A percentile compares a stretch with the other conserved stretches of the same genome.
Evolutionary conservation across 139 green algal species (phyloP).

Genomic region (Micromonas pusilla): DNA sequence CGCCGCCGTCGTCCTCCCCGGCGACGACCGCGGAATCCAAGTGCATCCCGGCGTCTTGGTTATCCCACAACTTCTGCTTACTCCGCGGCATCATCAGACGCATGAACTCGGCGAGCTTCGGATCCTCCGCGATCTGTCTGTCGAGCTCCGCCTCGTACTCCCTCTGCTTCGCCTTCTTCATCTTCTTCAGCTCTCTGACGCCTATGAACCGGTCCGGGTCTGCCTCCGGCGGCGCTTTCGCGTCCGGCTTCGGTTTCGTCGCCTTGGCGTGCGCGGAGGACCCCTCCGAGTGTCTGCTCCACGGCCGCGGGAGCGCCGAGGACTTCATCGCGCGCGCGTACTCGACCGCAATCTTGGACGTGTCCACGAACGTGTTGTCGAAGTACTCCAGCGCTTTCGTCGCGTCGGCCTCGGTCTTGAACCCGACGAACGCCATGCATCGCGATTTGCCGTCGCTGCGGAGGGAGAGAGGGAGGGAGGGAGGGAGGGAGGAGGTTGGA

Average conservation of each 20-base stretch:
- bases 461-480: too few species aligned
- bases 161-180: not conserved
- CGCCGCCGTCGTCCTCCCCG: not conserved
- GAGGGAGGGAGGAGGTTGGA: too few species aligned
- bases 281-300: slow-evolving; percentile 77
- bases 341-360: slow-evolving; percentile 68
- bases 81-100: not conserved
- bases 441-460: slow-evolving; percentile 82
- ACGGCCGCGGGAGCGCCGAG: slow-evolving; percentile 53
- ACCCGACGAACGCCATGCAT: slow-evolving; percentile 92
- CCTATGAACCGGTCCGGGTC: slow-evolving; percentile 8
- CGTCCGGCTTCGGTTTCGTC: slow-evolving; percentile 30
- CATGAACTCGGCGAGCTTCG: slow-evolving; percentile 13
- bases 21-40: not conserved
- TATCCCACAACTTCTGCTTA: not conserved
- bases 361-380: slow-evolving; percentile 83
- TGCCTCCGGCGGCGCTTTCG: slow-evolving; percentile 35
- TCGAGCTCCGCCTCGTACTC: slow-evolving; percentile 15
- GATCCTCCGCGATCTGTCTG: slow-evolving; percentile 4
- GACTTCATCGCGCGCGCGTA: slow-evolving; percentile 24
- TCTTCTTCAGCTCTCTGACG: not conserved
- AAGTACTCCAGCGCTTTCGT: slow-evolving; percentile 73
- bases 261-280: slow-evolving; percentile 16
- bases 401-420: slow-evolving; percentile 64
- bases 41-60: not conserved